Conservation (phyloP, 495 filamentous ascomycete genomes). For the Neurospora intermedia region DNA sequence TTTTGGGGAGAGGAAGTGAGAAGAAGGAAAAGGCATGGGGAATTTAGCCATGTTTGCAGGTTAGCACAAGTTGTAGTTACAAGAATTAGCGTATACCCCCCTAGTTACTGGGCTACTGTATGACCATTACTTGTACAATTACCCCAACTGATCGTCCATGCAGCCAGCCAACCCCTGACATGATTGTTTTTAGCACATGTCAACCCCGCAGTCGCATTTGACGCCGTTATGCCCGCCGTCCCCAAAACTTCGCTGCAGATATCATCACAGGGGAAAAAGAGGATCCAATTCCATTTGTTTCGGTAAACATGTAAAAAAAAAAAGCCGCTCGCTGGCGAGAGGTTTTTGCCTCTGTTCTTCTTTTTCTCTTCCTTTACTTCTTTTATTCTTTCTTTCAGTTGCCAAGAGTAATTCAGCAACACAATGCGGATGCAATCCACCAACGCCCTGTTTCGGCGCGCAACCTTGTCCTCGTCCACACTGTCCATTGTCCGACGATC, state of each 20-base stretch:
- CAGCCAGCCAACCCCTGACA: neutral
- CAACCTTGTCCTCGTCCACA: neutral
- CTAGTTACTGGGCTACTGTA: accelerated
- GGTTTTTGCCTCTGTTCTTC: neutral
- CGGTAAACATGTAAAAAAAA: slow-evolving; percentile 6
- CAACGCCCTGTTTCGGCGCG: slow-evolving; percentile 19
- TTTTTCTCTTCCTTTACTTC: neutral
- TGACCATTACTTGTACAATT: neutral
- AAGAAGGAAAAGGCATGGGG: neutral
- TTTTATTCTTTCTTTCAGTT: neutral
- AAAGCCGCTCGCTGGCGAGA: slow-evolving; percentile 5
- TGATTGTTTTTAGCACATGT: neutral
- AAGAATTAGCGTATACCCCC: neutral
- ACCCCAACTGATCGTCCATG: neutral
- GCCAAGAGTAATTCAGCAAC: neutral
- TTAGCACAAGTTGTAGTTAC: neutral
- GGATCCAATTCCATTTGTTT: slow-evolving; percentile 5
- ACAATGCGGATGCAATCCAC: slow-evolving; percentile 9
- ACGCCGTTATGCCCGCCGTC: slow-evolving; percentile 6
- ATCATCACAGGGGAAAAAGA: slow-evolving; percentile 31
- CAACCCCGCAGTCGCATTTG: neutral
- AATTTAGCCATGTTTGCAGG: neutral
- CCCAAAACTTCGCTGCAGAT: slow-evolving; percentile 39
- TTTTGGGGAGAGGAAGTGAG: neutral
- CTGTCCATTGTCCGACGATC: neutral